phyloP scores from a whole-genome alignment of 768 basidiomycete genomes.

The Leccinum broughii region DNA sequence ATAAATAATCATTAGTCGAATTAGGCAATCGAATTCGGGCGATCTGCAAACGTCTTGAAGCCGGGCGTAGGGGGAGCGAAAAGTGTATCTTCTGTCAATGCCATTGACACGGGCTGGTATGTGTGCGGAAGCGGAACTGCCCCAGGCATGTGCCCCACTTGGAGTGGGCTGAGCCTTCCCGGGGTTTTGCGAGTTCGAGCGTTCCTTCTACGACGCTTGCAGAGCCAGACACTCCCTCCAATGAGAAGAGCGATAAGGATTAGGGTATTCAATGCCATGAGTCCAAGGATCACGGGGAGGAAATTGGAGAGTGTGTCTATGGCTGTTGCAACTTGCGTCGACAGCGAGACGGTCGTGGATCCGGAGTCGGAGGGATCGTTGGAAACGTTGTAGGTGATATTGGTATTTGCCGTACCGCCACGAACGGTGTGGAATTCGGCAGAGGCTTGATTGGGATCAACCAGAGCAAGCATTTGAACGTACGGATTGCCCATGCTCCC shows the following conservation, averaged over 20 bases:
- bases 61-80: conserved; percentile 58
- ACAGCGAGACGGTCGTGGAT: conserved; percentile 51
- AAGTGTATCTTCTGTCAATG: conserved; percentile 46
- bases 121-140: conserved; percentile 42
- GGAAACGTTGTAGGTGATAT: conserved; percentile 65
- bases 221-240: conserved; percentile 54
- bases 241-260: conserved; percentile 58
- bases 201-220: conserved; percentile 46
- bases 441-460: conserved; percentile 70
- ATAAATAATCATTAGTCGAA: background rate
- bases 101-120: conserved; percentile 73
- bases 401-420: conserved; percentile 61
- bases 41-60: conserved; percentile 46
- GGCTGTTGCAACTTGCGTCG: conserved; percentile 56
- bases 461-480: conserved; percentile 68
- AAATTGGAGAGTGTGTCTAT: conserved; percentile 63
- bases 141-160: conserved; percentile 42
- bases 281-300: conserved; percentile 71
- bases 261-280: conserved; percentile 78
- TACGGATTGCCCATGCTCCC: conserved; percentile 75
- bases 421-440: conserved; percentile 66
- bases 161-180: conserved; percentile 58
- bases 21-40: conserved; percentile 47
- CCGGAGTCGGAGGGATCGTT: conserved; percentile 46
- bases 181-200: conserved; percentile 36